Percentiles rank a stretch among this genome's conserved stretches.
These are phyloP conservation scores for Capillidium heterosporum DNA, from an alignment of 371 early-diverging fungal genomes.

Conservation along the genomic window DNA sequence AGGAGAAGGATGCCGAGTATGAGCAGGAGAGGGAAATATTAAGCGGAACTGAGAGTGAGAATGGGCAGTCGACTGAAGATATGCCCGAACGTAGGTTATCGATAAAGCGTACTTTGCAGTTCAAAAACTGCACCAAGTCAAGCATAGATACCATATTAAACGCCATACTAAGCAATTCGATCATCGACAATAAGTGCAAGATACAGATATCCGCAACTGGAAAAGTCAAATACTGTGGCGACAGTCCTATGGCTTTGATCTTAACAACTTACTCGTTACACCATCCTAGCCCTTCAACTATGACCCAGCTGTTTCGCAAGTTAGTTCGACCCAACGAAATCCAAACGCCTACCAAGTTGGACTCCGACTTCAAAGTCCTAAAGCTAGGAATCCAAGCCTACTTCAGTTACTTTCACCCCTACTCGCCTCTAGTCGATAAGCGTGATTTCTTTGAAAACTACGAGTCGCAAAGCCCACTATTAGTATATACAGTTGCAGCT, in stretches of 20 bases:
- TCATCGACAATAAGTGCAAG: neutral
- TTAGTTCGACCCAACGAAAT: too few relatives aligned
- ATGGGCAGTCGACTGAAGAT: too few relatives aligned
- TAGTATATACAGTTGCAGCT: neutral
- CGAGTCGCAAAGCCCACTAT: neutral
- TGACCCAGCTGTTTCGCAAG: too few relatives aligned
- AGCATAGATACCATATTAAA: too few relatives aligned
- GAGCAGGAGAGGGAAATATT: too few relatives aligned
- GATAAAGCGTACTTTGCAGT: too few relatives aligned
- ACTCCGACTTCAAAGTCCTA: too few relatives aligned
- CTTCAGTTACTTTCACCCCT: neutral
- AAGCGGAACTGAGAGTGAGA: too few relatives aligned
- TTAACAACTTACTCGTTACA: neutral
- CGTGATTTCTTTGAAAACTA: neutral
- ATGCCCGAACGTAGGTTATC: too few relatives aligned
- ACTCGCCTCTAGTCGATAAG: neutral
- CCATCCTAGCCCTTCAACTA: neutral
- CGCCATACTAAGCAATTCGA: neutral
- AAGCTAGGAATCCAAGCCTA: neutral
- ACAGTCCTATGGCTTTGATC: neutral
- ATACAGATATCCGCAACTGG: neutral
- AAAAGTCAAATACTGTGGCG: neutral
- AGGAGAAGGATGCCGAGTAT: too few relatives aligned
- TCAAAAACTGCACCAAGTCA: too few relatives aligned
- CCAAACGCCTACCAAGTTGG: too few relatives aligned